phyloP scores from a whole-genome alignment of 352 stramenopile genomes.

The Pythium scleroteichum region DNA sequence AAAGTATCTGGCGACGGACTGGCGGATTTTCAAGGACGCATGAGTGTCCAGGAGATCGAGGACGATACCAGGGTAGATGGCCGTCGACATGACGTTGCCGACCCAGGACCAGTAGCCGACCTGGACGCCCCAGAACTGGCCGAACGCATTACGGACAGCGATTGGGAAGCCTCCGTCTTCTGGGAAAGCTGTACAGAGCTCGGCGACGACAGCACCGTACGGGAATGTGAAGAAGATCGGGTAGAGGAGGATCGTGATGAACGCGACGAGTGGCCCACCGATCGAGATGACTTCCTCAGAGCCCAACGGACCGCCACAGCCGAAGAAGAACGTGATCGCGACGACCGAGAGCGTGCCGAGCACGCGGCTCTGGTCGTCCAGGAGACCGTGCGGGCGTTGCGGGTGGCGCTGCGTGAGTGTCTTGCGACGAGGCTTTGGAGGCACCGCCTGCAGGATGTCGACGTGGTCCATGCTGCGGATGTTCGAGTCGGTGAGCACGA shows the following conservation, averaged over 20 bases:
- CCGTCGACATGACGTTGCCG: constrained; percentile 79
- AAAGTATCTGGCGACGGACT: constrained; percentile 7
- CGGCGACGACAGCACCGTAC: constrained; percentile 85
- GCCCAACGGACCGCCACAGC: constrained; percentile 30
- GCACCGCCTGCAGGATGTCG: constrained; percentile 11
- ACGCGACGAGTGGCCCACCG: constrained; percentile 43
- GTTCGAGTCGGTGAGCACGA: constrained; percentile 12
- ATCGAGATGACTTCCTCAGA: constrained; percentile 22
- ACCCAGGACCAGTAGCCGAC: constrained; percentile 64
- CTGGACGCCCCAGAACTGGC: constrained; percentile 59
- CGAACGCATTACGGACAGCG: constrained; percentile 85
- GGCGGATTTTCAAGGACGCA: neutral
- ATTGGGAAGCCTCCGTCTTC: constrained; percentile 69
- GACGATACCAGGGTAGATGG: constrained; percentile 76
- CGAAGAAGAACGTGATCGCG: constrained; percentile 39
- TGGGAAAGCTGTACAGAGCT: constrained; percentile 80
- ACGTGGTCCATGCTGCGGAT: constrained; percentile 4
- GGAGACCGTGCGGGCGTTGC: constrained; percentile 1
- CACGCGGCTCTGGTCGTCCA: constrained; percentile 5
- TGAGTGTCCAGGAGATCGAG: constrained; percentile 13
- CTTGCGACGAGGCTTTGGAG: neutral
- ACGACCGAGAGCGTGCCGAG: constrained; percentile 19
- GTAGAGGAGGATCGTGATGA: constrained; percentile 76
- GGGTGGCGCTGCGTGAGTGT: neutral
- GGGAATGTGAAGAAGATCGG: constrained; percentile 84